These are phyloP conservation scores for Fraxinus dipetala DNA, from an alignment of 305 asterid genomes.

Conservation along the genomic window DNA sequence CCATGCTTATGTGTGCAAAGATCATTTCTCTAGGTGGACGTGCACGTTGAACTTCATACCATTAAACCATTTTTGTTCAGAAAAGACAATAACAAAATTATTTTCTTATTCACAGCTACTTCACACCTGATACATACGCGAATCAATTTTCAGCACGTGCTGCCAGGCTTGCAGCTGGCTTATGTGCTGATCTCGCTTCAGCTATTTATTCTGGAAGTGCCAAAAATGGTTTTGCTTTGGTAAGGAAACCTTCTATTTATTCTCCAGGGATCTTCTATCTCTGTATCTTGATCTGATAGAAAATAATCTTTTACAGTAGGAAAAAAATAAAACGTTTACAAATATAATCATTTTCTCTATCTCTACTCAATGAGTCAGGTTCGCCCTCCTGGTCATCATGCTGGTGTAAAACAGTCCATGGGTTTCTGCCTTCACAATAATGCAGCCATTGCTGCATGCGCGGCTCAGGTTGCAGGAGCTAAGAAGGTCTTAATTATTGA, in stretches of 20 bases:
- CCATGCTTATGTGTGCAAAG: conserved; percentile 15
- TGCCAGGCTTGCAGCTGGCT: conserved; percentile 97
- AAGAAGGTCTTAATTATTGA: conserved; percentile 88
- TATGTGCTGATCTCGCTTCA: conserved; percentile 93
- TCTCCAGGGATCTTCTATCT: conserved; percentile 12
- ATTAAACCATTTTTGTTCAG: conserved; percentile 5
- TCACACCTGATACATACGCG: conserved; percentile 96
- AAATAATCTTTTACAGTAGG: conserved; percentile 16
- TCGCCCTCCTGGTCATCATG: conserved; percentile 99
- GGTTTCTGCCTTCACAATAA: conserved; percentile 98
- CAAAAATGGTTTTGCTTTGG: conserved; percentile 97
- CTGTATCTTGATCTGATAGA: conserved; percentile 15
- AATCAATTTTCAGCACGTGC: conserved; percentile 85
- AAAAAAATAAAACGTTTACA: neutral
- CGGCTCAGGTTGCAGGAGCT: conserved; percentile 89
- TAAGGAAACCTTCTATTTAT: conserved; percentile 35
- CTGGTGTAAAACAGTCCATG: conserved; percentile 95
- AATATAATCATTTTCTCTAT: conserved; percentile 23
- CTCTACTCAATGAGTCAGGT: conserved; percentile 50
- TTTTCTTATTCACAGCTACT: conserved; percentile 64
- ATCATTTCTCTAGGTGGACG: neutral
- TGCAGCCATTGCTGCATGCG: conserved; percentile 94
- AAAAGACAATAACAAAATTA: conserved; percentile 4
- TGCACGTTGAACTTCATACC: neutral
- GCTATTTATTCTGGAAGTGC: conserved; percentile 69